Evolutionary conservation across 2,329 filamentous ascomycete species (phyloP), one percentile per base, ranked within the genome.

Genomic region (Xylariaceae sp.): DNA sequence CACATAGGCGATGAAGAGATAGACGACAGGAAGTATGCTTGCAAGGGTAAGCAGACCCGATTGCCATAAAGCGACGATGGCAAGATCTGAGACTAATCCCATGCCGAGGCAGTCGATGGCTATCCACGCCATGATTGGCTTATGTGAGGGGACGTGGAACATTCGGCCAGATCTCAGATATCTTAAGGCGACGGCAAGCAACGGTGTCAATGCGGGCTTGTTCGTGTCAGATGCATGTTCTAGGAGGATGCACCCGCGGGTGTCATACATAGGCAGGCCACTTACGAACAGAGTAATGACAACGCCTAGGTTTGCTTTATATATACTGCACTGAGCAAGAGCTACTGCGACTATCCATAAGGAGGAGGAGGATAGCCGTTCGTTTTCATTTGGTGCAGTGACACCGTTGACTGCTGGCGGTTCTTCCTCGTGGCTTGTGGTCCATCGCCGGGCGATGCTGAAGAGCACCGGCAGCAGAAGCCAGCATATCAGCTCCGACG

Each of bases 401-500:
- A 45, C 17, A 4, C 30, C 23, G 39, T 56, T 57, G 34, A 49
- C 54, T 8, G 34, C 52, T 11, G 53, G 57, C 39, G 56, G 44
- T 8, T 7, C 8, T 37, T 45, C 15, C 23, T 5, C 47, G 42
- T 18, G 23, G 5, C n/a, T 17, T 2, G 48, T n/a, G 18, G 8
- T 44, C 18, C 7, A 30, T 30, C 39, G 62, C 52, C 42, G 52
- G 4, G 58, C 55, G 37, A 58, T 45, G 11, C 18, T 15, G 49
- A 70, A 66, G 1, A 74, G 4, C 4, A 66, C 4, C 0, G 72
- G 68, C 17, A 75, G 35, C 3, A 70, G 9, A 1, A 60, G 37
- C 74, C 74, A 76, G 13, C 70, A 70, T 1, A 74, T n/a, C 1
- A 67, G 52, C 57, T 76, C 74, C 0, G 74, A 75, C 9, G 49